Evolutionary conservation across 179 eudicot species (phyloP).

Genomic region (Patellifolia procumbens): DNA sequence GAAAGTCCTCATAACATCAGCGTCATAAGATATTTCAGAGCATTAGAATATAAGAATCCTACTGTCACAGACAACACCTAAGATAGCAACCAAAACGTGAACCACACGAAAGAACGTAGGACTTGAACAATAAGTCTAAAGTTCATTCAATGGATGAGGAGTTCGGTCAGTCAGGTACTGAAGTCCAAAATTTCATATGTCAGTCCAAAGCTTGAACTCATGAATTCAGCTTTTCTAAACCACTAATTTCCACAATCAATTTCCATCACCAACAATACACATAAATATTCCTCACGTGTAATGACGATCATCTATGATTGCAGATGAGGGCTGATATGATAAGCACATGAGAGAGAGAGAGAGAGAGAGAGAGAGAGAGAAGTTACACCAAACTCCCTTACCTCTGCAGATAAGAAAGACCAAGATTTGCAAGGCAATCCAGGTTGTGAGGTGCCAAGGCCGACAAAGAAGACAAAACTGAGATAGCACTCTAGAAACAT

Average conservation of each 20-base stretch:
- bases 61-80: neutral
- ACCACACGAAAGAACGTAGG: neutral
- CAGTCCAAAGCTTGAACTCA: neutral
- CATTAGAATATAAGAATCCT: neutral
- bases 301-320: neutral
- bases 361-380: conserved; percentile 11
- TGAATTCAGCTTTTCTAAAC: neutral
- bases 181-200: neutral
- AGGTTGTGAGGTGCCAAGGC: conserved; percentile 70
- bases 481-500: conserved; percentile 70
- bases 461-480: conserved; percentile 71
- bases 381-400: conserved; percentile 28
- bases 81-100: neutral
- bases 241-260: neutral
- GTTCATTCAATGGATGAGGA: neutral
- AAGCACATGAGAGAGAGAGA: conserved; percentile 9
- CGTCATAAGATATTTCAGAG: neutral
- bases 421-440: conserved; percentile 95
- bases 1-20: conserved; percentile 10
- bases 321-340: neutral
- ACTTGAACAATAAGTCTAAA: neutral
- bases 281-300: neutral
- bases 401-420: conserved; percentile 94
- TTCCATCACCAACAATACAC: neutral
- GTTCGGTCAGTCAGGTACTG: neutral